Evolutionary conservation across 768 basidiomycete genomes (phyloP).

Genomic region (Tylopilus sp.): DNA sequence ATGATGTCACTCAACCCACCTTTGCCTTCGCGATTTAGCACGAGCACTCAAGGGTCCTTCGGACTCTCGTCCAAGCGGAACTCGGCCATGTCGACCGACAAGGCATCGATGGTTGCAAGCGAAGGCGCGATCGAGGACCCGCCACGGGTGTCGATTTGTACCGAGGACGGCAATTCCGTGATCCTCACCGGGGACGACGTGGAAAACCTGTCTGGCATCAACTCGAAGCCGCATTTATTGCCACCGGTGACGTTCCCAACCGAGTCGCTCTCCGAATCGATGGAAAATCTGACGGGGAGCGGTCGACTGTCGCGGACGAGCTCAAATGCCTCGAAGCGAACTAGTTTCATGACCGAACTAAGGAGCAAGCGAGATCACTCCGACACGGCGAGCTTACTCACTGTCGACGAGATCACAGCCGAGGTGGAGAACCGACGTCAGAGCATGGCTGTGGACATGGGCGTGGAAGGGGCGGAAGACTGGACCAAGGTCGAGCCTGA

Average conservation of each 20-base stretch:
- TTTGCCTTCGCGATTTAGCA: conserved; percentile 38
- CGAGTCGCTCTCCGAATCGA: conserved; percentile 78
- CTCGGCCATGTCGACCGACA: conserved; percentile 37
- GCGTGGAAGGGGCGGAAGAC: conserved; percentile 55
- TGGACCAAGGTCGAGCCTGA: conserved; percentile 69
- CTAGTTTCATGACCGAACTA: conserved; percentile 80
- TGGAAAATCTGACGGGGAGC: conserved; percentile 50
- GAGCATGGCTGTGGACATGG: conserved; percentile 43
- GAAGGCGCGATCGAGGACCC: conserved; percentile 43
- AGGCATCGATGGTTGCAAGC: conserved; percentile 21
- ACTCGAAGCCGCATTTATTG: conserved; percentile 53
- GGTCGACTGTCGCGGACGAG: conserved; percentile 40
- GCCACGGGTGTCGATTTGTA: conserved; percentile 72
- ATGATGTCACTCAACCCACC: conserved; percentile 41
- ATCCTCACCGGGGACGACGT: conserved; percentile 55
- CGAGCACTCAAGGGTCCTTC: conserved; percentile 35
- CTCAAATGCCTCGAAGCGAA: conserved; percentile 54
- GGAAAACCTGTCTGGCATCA: conserved; percentile 25
- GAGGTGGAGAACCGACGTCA: conserved; percentile 74
- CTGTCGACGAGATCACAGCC: conserved; percentile 97
- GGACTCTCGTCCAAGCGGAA: conserved; percentile 47
- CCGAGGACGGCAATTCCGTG: conserved; percentile 64
- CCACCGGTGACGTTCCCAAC: conserved; percentile 77
- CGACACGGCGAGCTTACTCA: conserved; percentile 88
- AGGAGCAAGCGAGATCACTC: conserved; percentile 79